Evolutionary conservation across 257 asterid species (phyloP), one percentile per base, ranked within the genome.

Genomic region (Ocimum tenuiflorum): DNA sequence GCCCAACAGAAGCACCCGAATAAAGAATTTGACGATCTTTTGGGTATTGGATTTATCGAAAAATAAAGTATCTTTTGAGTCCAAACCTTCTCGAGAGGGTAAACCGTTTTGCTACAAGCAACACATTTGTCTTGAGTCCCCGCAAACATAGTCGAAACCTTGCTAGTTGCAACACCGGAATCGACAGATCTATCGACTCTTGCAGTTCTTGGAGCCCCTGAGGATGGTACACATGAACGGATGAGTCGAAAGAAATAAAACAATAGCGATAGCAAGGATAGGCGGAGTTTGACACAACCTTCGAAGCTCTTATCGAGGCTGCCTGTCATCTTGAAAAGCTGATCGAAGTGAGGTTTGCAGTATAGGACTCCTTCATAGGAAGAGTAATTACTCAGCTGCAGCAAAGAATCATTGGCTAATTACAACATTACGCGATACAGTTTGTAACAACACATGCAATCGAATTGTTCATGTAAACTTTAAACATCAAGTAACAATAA

Each of bases 81-180:
- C n/a, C n/a, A n/a, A n/a, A n/a, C n/a, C 94, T 88, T 91, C 71
- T 91, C 97, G 0, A 88, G 55, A 5, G 97, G 97, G 73, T 91
- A 91, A 10, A 86, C 96, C 13, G 83, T 91, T 71, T 88, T 91
- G 77, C 69, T 74, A 80, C 96, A 88, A 45, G 88, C 74, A 29
- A 91, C 87, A 23, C 95, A 91, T 80, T 91, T 86, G 8, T 88
- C 96, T 68, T 86, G 95, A 35, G 97, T 91, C 68, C 96, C 96
- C 14, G 80, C 91, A 61, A 91, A 88, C 75, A 88, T 6, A 60
- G 85, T 85, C 31, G 92, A 88, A 69, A 84, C 68, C 68, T 80
- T 91, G 80, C 76, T 86, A 17, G 68, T 81, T 45, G 81, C 61
- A 33, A 38, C 45, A 65, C 82, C 77, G 55, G 80, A 77, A 18